Percentiles rank a stretch among this genome's conserved stretches.
Evolutionary conservation across 768 basidiomycete species (phyloP).

Genomic region (Leccinum incarnatum): DNA sequence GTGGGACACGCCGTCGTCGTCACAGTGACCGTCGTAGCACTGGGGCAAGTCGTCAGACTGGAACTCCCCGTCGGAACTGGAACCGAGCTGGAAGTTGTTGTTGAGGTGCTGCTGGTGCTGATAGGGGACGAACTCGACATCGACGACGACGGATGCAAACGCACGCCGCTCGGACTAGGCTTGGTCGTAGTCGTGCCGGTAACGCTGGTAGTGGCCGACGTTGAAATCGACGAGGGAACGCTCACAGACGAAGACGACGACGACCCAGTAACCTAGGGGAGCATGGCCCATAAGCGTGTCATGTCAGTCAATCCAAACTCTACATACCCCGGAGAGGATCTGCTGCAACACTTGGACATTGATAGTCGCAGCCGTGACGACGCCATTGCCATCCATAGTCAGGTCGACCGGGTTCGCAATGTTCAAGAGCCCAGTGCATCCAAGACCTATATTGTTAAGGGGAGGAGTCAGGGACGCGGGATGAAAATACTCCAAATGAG

Average conservation of each 20-base stretch:
- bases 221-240: background rate
- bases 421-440: conserved; percentile 20
- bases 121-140: background rate
- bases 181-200: background rate
- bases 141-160: background rate
- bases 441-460: conserved; percentile 17
- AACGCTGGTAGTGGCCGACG: background rate
- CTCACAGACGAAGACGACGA: conserved; percentile 2
- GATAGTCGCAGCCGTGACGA: conserved; percentile 27
- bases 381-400: conserved; percentile 25
- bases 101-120: background rate
- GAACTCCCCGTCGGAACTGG: conserved; percentile 1
- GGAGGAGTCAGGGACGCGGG: background rate
- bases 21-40: conserved; percentile 9
- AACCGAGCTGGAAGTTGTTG: background rate
- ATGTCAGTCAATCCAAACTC: background rate
- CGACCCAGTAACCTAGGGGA: background rate
- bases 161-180: background rate
- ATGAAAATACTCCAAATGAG: background rate
- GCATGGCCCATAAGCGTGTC: background rate
- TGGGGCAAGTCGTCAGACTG: background rate
- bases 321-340: conserved; percentile 12
- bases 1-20: conserved; percentile 15
- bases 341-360: conserved; percentile 20
- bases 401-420: conserved; percentile 23